Evolutionary conservation across 345 rosid species (phyloP), one percentile per base, ranked within the genome.

Genomic region (Eutrema heterophyllum): DNA sequence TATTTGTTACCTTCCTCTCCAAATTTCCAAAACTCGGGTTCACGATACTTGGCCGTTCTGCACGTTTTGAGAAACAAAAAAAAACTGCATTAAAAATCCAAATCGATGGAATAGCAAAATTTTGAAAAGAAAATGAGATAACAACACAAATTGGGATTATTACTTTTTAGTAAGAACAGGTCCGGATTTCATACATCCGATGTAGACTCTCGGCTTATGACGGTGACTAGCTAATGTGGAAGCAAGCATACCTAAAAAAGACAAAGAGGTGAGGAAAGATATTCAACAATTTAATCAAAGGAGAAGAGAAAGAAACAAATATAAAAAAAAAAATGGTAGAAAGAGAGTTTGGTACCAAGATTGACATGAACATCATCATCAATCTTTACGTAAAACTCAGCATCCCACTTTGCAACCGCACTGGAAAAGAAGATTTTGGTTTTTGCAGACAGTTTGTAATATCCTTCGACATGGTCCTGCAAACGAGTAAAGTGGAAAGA

Each of bases 361-460:
- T 96, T 96, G 67, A 96, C 96, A 69, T 96, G 98, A 78, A 92
- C 88, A 83, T 96, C 99, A 81, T 96, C 99, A 81, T 96, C 99
- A 81, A 92, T 90, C 83, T 96, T 90, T 81, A 95, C 77, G 81
- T 90, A 95, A 78, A 72, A 95, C 16, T 92, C 97, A 64, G 98
- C 94, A 82, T 95, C 96, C 99, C 99, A 96, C 57, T 73, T 86
- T 63, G 97, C 88, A 77, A 90, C 96, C 7, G 97, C 98, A 21
- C 90, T 87, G 4, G 97, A 81, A 84, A 96, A 89, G 86, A 87
- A 95, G 29, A 26, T 90, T 81, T 96, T 96, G 45, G 99, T 92
- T 85, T 96, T 96, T 41, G 96, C 96, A 66, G 99, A 86, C 67
- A 96, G 75, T 77, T 92, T 96, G 58, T 89, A 91, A 78, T 96